phyloP scores from a whole-genome alignment of 805 yeast genomes.

The Cyberlindnera maritima region DNA sequence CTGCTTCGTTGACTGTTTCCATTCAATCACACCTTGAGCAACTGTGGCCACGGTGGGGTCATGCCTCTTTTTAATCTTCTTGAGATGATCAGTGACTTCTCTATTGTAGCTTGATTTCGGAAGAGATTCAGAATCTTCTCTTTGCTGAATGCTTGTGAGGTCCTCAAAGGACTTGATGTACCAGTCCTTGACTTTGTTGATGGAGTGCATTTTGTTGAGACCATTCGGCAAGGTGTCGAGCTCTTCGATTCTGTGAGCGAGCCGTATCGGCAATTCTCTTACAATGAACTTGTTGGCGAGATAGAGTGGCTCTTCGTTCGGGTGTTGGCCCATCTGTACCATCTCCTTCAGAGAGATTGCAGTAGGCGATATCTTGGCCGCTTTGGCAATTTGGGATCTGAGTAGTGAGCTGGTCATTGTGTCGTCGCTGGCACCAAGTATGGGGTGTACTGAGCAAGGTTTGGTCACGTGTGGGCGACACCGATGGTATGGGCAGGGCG shows the following conservation, averaged over 20 bases:
- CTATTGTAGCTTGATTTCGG: slow-evolving; percentile 73
- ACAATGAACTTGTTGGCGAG: slow-evolving; percentile 82
- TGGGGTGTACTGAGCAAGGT: background rate
- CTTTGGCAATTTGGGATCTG: slow-evolving; percentile 32
- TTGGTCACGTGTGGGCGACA: background rate
- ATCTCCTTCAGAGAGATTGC: slow-evolving; percentile 82
- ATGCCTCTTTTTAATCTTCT: slow-evolving; percentile 75
- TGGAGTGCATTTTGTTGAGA: slow-evolving; percentile 68
- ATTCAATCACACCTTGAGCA: slow-evolving; percentile 89
- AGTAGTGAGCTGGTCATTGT: slow-evolving; percentile 15
- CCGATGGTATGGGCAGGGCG: background rate
- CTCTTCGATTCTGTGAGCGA: slow-evolving; percentile 84
- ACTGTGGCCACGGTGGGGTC: slow-evolving; percentile 92
- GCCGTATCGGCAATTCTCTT: slow-evolving; percentile 81
- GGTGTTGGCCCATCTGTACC: slow-evolving; percentile 86
- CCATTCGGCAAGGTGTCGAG: slow-evolving; percentile 78
- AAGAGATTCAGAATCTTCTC: slow-evolving; percentile 33
- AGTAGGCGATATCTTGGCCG: slow-evolving; percentile 76
- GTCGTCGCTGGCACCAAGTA: background rate
- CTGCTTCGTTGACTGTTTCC: slow-evolving; percentile 57
- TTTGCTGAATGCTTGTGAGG: slow-evolving; percentile 47
- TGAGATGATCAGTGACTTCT: slow-evolving; percentile 60
- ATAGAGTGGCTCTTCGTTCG: slow-evolving; percentile 74
- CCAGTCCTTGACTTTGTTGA: slow-evolving; percentile 79
- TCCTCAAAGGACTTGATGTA: slow-evolving; percentile 89